Evolutionary conservation across 2,329 filamentous ascomycete genomes (phyloP), one percentile per base, ranked within the genome.

Genomic region (Trichoderma afroharzianum): DNA sequence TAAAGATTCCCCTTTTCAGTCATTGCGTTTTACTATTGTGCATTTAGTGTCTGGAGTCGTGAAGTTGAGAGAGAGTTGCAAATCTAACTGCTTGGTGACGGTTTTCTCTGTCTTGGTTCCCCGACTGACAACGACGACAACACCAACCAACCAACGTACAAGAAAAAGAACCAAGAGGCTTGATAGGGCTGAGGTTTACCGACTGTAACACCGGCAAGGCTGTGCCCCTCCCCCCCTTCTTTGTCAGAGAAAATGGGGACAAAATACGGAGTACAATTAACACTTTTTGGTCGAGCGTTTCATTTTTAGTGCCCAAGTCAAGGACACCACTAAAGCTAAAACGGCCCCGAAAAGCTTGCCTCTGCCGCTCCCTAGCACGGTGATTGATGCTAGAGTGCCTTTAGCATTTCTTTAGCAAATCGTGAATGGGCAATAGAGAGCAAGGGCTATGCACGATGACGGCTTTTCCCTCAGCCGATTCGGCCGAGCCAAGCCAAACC

Each of bases 401-500:
- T n/a, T 32, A 32, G 55, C 30, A 59, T 59, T 15, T 39, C 15
- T n/a, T 32, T 59, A 15, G 53, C 14, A 32, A 32, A 7, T 39
- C 36, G 18, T 26, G 7, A 50, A 53, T 21, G 53, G 36, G 30
- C 59, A 63, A 33, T 39, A 18, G 36, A 43, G 39, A 18, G 33
- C 33, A 36, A 33, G 39, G 39, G 39, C 30, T 7, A 70, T 70
- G 58, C 67, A 70, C 57, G 28, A 70, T 70, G 67, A 70, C 67
- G 67, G 67, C 43, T 55, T 63, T 50, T 59, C 28, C 36, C 66
- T 63, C 57, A 30, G 43, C 67, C 58, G 67, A 36, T n/a, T 63
- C 67, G 67, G 67, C 67, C 67, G 67, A 70, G 39, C 7, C 18
- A 63, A 26, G 26, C 58, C 47, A 63, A 63, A 32, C 36, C 66